Conservation (phyloP, 257 asterid species). For the Verbena officinalis region DNA sequence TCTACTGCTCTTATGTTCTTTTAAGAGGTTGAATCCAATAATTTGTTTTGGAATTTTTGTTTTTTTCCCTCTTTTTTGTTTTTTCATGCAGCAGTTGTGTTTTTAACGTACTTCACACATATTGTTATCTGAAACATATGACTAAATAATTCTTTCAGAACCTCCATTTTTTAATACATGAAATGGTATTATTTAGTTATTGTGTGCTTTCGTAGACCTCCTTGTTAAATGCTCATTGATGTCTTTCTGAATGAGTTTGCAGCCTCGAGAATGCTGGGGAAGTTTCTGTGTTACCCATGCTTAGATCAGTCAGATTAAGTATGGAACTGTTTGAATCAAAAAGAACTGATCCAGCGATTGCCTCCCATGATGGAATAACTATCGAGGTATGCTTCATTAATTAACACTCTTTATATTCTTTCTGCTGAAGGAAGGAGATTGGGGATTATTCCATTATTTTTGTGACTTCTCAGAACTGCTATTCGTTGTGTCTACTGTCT, state of each 20-base stretch:
- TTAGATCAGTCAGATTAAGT: slow-evolving; percentile 76
- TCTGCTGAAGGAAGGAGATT: slow-evolving; percentile 15
- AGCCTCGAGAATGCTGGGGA: slow-evolving; percentile 97
- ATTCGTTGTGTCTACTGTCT: too few species aligned
- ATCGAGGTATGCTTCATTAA: slow-evolving; percentile 47
- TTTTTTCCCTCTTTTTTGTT: background rate
- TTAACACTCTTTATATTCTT: slow-evolving; percentile 21
- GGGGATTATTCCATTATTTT: background rate
- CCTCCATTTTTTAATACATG: background rate
- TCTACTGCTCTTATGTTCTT: background rate
- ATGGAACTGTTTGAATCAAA: slow-evolving; percentile 62
- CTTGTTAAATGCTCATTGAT: slow-evolving; percentile 24
- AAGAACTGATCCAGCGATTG: slow-evolving; percentile 36
- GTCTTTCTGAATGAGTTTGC: slow-evolving; percentile 36
- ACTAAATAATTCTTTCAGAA: background rate
- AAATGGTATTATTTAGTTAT: slow-evolving; percentile 2
- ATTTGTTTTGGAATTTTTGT: background rate
- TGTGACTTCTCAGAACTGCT: background rate
- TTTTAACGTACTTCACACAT: slow-evolving; percentile 12
- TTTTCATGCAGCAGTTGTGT: background rate
- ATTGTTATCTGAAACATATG: slow-evolving; percentile 15
- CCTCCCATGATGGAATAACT: slow-evolving; percentile 51
- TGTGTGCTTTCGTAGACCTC: slow-evolving; percentile 18
- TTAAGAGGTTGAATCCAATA: background rate
- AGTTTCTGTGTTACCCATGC: slow-evolving; percentile 73